Base-by-base conservation (phyloP, 768 basidiomycete species). In the Leccinum longicurvipes region DNA sequence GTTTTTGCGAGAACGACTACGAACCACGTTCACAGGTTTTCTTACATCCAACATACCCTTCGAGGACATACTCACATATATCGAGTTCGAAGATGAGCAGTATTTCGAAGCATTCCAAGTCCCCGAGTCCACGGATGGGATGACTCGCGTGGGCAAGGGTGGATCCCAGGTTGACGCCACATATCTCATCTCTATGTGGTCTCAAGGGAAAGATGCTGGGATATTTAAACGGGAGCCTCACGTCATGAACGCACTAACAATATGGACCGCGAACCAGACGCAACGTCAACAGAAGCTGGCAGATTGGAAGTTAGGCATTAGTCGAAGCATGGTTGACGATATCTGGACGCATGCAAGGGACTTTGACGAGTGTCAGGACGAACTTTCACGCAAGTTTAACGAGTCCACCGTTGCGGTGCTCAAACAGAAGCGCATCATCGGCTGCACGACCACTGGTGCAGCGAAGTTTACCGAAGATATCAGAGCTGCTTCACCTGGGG, bases 371-470 rank as follows among this genome's bases (percentile, higher is more conserved):
- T 63, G 58, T 11, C 73, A 76, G 21, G 69, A 64, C 3, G 54
- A 72, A 4, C 57, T 84, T 10, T 66, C 67, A 0, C 72, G 67
- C 48, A 74, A 71, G 50, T 79, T 72, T 46, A 55, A 56, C 2
- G 72, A 74, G 54, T 70, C 67, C 19, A 72, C 67, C 6, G 54
- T 64, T 0, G 66, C 61, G 1, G 57, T 79, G 8, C 63, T 86
- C 15, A 64, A 64, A 50, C 67, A 53, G 39, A 85, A 83, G 64
- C 69, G 81, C 3, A 78, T 87, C 50, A 82, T 87, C 11, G 86
- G 79, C 0, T 86, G 85, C 56, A 88, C 86, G 0, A 88, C 86
- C 1, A 86, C 86, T 0, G 86, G 76, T 1, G 86, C 86, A 0
- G 86, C 86, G 0, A 88, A 82, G 66, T 85, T 80, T 60, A 67